phyloP scores from a whole-genome alignment of 441 rosid species.

The Erodium trifolium region DNA sequence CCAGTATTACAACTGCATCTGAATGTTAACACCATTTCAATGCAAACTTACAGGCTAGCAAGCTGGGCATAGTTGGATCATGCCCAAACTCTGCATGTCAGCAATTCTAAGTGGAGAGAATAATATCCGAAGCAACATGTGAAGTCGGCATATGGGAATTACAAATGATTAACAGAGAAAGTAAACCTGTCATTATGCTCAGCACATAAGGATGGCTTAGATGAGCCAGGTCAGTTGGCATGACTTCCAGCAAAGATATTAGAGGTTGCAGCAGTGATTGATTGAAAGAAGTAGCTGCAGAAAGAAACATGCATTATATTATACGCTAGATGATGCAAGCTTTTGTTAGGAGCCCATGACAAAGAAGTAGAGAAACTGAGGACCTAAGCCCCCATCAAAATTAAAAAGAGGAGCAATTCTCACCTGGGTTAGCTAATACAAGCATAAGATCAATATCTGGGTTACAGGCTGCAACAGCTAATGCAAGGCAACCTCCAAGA shows the following conservation, averaged over 20 bases:
- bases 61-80: background rate
- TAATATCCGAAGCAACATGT: constrained; percentile 17
- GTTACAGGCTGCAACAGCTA: constrained; percentile 66
- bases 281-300: constrained; percentile 69
- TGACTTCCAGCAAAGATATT: constrained; percentile 39
- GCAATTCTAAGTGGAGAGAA: constrained; percentile 12
- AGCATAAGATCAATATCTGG: constrained; percentile 57
- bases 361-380: background rate
- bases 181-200: constrained; percentile 52
- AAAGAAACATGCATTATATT: constrained; percentile 17
- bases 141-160: constrained; percentile 13
- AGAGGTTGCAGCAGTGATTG: constrained; percentile 47
- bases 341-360: background rate
- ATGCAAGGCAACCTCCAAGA: constrained; percentile 78
- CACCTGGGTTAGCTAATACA: constrained; percentile 80
- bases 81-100: constrained; percentile 18
- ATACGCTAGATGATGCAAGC: background rate
- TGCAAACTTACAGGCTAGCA: background rate
- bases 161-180: constrained; percentile 17
- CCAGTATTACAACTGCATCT: constrained; percentile 5
- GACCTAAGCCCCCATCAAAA: background rate
- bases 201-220: constrained; percentile 37
- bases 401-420: constrained; percentile 5
- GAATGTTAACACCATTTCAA: background rate
- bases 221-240: constrained; percentile 39